Conservation (phyloP, 2,329 filamentous ascomycete genomes). For the Ophiostoma novo-ulmi region DNA sequence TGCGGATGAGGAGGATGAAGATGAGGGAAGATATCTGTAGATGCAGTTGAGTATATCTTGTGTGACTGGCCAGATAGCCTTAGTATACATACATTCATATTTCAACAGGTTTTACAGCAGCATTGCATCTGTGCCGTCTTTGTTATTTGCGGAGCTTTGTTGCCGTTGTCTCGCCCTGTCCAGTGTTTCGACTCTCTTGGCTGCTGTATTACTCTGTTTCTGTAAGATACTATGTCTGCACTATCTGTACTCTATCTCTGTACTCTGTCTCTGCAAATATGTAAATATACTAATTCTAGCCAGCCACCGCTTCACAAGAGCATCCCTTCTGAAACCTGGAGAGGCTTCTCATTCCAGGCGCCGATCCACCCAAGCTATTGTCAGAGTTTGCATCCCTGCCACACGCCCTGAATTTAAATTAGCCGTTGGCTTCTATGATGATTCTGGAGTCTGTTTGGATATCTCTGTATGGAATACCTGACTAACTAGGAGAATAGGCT, state of each 20-base stretch:
- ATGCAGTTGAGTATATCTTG: too few species aligned
- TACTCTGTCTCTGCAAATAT: not conserved
- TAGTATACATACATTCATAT: too few species aligned
- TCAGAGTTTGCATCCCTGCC: slow-evolving; percentile 18
- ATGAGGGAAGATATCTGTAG: too few species aligned
- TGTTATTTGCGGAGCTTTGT: not conserved
- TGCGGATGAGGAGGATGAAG: not conserved
- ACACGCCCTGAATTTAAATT: slow-evolving; percentile 17
- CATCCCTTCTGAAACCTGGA: slow-evolving; percentile 20
- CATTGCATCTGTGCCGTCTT: not conserved
- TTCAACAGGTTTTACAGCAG: too few species aligned
- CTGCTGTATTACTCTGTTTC: not conserved
- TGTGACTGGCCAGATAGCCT: too few species aligned
- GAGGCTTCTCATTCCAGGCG: slow-evolving; percentile 20
- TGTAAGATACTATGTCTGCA: not conserved
- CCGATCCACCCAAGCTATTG: slow-evolving; percentile 18
- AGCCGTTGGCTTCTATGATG: not conserved
- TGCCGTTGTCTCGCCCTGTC: slow-evolving; percentile 3
- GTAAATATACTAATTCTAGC: not conserved
- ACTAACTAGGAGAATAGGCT: not conserved
- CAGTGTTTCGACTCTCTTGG: slow-evolving; percentile 1
- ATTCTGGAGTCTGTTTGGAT: too few species aligned
- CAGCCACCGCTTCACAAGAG: slow-evolving; percentile 13
- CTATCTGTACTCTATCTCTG: not conserved
- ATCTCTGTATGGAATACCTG: not conserved